A percentile compares a stretch with the other conserved stretches of the same genome.
These are phyloP conservation scores for Vitellaria paradoxa DNA, from an alignment of 179 eudicot genomes.

Conservation along the genomic window DNA sequence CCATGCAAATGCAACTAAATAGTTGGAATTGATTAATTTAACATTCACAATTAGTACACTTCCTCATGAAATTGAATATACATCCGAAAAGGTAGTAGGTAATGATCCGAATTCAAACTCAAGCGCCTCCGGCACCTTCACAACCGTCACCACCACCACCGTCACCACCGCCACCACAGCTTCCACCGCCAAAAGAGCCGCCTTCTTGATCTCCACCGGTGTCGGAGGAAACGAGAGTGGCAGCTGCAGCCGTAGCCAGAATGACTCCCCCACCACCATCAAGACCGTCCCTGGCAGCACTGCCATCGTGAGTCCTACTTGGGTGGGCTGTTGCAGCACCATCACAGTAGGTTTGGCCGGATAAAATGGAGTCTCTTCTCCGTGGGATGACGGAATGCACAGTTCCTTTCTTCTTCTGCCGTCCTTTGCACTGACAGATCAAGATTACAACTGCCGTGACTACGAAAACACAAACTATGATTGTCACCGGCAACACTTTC, in stretches of 20 bases:
- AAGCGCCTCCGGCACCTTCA: not conserved
- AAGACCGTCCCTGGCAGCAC: not conserved
- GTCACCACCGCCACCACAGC: not conserved
- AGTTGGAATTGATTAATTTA: too few species aligned
- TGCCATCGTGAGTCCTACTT: not conserved
- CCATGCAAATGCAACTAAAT: too few species aligned
- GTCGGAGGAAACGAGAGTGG: not conserved
- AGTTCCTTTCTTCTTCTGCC: not conserved
- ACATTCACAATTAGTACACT: too few species aligned
- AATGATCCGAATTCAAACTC: not conserved
- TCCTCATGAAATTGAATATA: too few species aligned
- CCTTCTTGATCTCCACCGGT: not conserved
- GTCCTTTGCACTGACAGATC: not conserved
- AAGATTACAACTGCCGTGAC: slow-evolving; percentile 1
- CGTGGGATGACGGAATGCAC: not conserved
- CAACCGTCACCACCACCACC: not conserved
- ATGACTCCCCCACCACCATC: not conserved
- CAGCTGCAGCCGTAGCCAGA: not conserved
- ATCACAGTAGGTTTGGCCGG: not conserved
- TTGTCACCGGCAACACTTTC: not conserved
- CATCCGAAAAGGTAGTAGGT: too few species aligned
- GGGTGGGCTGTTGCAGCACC: slow-evolving; percentile 9
- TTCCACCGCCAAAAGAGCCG: not conserved
- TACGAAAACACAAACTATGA: not conserved
- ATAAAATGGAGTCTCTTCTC: not conserved